Evolutionary conservation across 2,329 filamentous ascomycete species (phyloP), one percentile per base, ranked within the genome.

Genomic region (Nigrospora sphaerica): DNA sequence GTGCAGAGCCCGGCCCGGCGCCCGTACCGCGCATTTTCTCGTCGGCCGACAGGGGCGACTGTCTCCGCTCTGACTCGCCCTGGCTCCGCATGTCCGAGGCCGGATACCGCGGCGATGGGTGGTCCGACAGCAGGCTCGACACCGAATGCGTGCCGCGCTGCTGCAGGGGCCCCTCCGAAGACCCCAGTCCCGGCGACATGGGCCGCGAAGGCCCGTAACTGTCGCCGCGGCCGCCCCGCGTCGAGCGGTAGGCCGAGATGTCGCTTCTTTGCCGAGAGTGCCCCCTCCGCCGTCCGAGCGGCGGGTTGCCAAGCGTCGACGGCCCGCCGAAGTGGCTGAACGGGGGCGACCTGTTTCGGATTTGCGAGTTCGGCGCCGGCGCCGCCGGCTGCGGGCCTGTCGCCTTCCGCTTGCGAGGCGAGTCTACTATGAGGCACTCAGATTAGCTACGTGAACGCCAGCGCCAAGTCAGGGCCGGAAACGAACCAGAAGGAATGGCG

Each of bases 321-420:
- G 72, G 71, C 19, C 55, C 51, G 44, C 56, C 45, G 46, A 72
- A 69, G 46, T 77, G 74, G 38, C 74, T 75, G 54, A 80, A 77
- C 35, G 79, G 74, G 38, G 82, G 75, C 23, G 76, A 78, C 40
- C 70, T 70, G 39, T 70, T 67, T 47, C 71, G 70, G 37, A 69
- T 63, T 48, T 74, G 65, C 36, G 67, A 67, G 47, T 63, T 66
- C 42, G 74, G 72, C 19, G 72, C 69, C 43, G 68, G 73, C 18
- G 68, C 68, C 42, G 72, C 60, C 52, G 68, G 68, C 49, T 75
- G 75, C 38, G 74, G 70, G 40, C 78, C 78, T 36, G 74, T 75
- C 46, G 86, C 83, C 69, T 95, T 95, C 58, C 90, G 84, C 72
- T 95, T 95, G 63, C 86, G 87, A 32, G 88, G 88, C 51, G 86